A percentile compares a stretch with the other conserved stretches of the same genome.
Conservation (phyloP, 202 grass and related monocot genomes). For the Saccharum hybrid region DNA sequence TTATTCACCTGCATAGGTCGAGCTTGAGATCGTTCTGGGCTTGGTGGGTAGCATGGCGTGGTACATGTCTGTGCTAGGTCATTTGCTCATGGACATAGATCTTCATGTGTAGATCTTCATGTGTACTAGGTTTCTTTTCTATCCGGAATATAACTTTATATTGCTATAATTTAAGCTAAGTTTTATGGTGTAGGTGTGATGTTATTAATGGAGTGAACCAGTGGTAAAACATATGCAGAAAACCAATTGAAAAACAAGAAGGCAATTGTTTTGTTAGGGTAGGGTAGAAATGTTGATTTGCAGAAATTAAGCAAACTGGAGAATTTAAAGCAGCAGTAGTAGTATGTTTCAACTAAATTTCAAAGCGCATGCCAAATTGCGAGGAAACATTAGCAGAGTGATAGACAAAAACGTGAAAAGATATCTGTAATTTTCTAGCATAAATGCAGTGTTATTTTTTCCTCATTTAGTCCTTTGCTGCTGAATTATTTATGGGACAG, state of each 20-base stretch:
- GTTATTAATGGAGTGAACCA: not conserved
- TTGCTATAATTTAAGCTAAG: conserved; percentile 22
- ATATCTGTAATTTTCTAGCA: conserved; percentile 7
- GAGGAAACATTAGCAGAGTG: not conserved
- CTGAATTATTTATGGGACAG: conserved; percentile 29
- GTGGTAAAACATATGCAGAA: not conserved
- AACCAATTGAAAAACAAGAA: not conserved
- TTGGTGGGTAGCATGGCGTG: not conserved
- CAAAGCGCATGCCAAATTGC: not conserved
- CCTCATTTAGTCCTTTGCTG: conserved; percentile 29
- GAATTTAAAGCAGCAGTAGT: not conserved
- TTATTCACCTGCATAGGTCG: not conserved
- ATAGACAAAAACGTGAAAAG: conserved; percentile 8
- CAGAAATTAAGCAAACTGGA: not conserved
- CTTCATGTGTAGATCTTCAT: not conserved
- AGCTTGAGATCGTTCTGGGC: not conserved
- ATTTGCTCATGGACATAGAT: not conserved
- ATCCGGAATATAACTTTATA: not conserved
- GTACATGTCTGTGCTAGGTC: not conserved
- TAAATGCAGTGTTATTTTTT: not conserved
- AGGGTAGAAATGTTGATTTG: conserved; percentile 26
- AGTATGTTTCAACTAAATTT: conserved; percentile 3
- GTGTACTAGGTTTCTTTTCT: not conserved
- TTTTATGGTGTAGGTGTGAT: not conserved
- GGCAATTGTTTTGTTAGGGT: conserved; percentile 24